Conservation (phyloP, 2,329 filamentous ascomycete genomes). For the Mycogone perniciosa region DNA sequence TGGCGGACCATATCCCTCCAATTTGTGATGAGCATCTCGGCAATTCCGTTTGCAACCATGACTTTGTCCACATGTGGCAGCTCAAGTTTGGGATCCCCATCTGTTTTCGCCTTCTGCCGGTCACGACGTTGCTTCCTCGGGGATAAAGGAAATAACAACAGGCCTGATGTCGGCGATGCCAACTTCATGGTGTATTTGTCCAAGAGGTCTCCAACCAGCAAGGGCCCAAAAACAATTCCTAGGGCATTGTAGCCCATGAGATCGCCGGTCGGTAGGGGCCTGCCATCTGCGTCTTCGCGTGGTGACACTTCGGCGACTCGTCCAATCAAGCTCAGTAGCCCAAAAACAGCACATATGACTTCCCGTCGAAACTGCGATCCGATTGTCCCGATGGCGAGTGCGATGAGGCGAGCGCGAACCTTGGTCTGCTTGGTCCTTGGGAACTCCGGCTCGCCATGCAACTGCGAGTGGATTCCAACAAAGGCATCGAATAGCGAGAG, state of each 20-base stretch:
- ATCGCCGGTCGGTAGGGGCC: constrained; percentile 48
- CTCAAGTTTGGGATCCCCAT: constrained; percentile 8
- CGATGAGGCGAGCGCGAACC: constrained; percentile 58
- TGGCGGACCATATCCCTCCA: constrained; percentile 60
- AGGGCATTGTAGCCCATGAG: constrained; percentile 59
- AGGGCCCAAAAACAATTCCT: constrained; percentile 58
- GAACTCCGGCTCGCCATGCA: constrained; percentile 46
- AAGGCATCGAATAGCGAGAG: constrained; percentile 55
- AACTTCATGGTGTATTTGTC: constrained; percentile 44
- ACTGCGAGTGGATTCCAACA: constrained; percentile 52
- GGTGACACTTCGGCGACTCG: constrained; percentile 48
- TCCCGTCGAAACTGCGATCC: constrained; percentile 54
- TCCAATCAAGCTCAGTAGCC: constrained; percentile 56
- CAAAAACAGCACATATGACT: constrained; percentile 61
- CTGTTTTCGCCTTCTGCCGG: constrained; percentile 17
- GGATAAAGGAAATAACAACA: constrained; percentile 37
- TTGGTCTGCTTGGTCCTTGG: constrained; percentile 48
- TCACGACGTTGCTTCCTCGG: constrained; percentile 34
- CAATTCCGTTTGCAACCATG: constrained; percentile 50
- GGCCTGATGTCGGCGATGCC: constrained; percentile 35
- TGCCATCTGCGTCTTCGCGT: constrained; percentile 45
- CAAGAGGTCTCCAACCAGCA: constrained; percentile 54
- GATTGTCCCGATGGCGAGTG: constrained; percentile 55
- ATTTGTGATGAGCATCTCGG: constrained; percentile 59
- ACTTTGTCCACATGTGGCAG: constrained; percentile 47